Conservation (phyloP, 768 basidiomycete genomes). For the Boletus coccyginus region DNA sequence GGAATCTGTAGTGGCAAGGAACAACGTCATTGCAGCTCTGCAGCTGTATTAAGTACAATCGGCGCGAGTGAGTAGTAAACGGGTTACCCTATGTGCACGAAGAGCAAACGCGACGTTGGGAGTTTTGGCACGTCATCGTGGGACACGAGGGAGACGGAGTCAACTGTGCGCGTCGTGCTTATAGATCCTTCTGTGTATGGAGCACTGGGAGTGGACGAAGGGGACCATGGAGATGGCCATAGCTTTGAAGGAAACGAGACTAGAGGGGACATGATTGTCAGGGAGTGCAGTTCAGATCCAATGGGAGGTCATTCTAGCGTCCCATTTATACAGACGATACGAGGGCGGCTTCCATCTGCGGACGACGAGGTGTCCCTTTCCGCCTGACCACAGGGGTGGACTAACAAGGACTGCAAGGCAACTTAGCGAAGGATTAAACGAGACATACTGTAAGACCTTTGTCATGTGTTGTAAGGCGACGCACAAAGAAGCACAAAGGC, state of each 20-base stretch:
- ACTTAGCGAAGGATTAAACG: conserved; percentile 28
- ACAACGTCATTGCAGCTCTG: conserved; percentile 77
- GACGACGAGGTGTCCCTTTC: conserved; percentile 17
- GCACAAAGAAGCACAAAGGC: conserved; percentile 28
- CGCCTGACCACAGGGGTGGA: conserved; percentile 16
- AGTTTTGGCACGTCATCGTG: conserved; percentile 27
- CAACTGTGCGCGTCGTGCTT: conserved; percentile 14
- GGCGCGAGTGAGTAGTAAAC: background rate
- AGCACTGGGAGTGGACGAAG: conserved; percentile 1
- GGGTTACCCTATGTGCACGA: conserved; percentile 66
- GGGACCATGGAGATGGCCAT: background rate
- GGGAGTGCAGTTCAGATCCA: background rate
- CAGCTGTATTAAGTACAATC: conserved; percentile 12
- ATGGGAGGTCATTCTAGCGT: conserved; percentile 1
- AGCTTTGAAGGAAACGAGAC: conserved; percentile 5
- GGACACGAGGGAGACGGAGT: conserved; percentile 26
- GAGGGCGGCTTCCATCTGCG: conserved; percentile 23
- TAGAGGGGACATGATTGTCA: conserved; percentile 19
- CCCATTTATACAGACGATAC: conserved; percentile 27
- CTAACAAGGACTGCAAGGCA: conserved; percentile 15
- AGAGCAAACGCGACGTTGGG: conserved; percentile 55
- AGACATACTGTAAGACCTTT: conserved; percentile 25
- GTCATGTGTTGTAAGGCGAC: conserved; percentile 24
- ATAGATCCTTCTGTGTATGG: conserved; percentile 21
- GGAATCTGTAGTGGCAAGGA: conserved; percentile 84